Base-by-base conservation (phyloP, 768 basidiomycete genomes). In the Russula sp. region DNA sequence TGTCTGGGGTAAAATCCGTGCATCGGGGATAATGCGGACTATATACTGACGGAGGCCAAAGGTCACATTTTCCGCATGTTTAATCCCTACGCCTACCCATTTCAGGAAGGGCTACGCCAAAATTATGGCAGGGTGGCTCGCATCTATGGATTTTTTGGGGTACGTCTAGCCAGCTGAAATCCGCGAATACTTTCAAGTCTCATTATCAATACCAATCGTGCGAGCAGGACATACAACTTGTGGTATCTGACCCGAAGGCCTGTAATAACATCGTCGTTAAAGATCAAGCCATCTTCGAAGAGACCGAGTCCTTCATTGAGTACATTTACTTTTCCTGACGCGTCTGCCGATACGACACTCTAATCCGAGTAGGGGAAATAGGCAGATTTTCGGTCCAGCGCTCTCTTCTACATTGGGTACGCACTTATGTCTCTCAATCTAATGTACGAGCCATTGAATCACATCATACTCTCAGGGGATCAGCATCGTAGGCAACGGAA, bases 401-500 rank as follows among this genome's bases (percentile, higher is more conserved):
- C 45, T 62, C 14, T 31, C 57, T 48, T 56, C 60, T 34, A 37
- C 60, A 1, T 14, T n/a, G 9, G 60, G 51, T 61, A 31, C 0
- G 52, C 39, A 35, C 35, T 14, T 31, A 6, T 3, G 27, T 34
- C 8, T 48, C 4, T 10, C 20, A 39, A 27, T 22, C 20, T 47
- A n/a, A 20, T 47, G 20, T 20, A 47, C 27, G 3, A 7, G 8
- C 6, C 20, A n/a, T 8, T 47, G 9, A 47, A 20, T 47, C 7
- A 20, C 9, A 47, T 20, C n/a, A 20, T 47, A 6, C 40, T 13
- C n/a, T 47, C 20, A 47, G 45, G 45, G 45, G 45, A 47, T 5
- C 45, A 20, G 1, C 61, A 62, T 22, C 61, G 61, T 3, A 62
- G n/a, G 42, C 60, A 55, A 55, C 53, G 60, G 4, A 63, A 63